Evolutionary conservation across 2,329 filamentous ascomycete genomes (phyloP).

Genomic region (Pestalotiopsis fici): DNA sequence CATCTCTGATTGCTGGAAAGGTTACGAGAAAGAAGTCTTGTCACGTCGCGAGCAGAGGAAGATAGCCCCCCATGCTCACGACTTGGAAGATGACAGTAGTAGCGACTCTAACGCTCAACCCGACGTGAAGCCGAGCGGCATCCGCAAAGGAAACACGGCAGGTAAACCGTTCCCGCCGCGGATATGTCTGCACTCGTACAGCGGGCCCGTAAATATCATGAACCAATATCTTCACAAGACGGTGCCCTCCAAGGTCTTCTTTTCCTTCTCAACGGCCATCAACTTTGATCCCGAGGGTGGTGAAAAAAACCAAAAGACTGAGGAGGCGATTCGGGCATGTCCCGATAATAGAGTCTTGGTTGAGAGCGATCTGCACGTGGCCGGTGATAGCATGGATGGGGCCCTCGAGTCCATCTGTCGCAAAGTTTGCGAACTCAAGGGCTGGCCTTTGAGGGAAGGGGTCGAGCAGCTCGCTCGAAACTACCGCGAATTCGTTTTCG

Average conservation of each 20-base stretch:
- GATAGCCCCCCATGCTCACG: constrained; percentile 48
- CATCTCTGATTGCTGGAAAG: constrained; percentile 68
- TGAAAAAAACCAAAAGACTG: constrained; percentile 48
- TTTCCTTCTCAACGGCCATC: constrained; percentile 84
- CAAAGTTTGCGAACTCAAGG: constrained; percentile 76
- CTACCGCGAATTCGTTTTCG: constrained; percentile 77
- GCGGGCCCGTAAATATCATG: constrained; percentile 72
- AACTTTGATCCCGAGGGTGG: constrained; percentile 65
- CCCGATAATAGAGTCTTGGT: constrained; percentile 80
- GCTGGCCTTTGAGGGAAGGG: constrained; percentile 75
- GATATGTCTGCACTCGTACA: constrained; percentile 94
- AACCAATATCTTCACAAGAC: constrained; percentile 75
- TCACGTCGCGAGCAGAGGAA: constrained; percentile 60
- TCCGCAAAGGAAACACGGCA: background rate
- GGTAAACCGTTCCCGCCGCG: constrained; percentile 75
- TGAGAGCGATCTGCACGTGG: constrained; percentile 87
- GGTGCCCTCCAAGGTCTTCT: constrained; percentile 77
- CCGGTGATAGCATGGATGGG: constrained; percentile 79
- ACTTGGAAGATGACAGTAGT: constrained; percentile 40
- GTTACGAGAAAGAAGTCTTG: constrained; percentile 63
- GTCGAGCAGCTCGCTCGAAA: constrained; percentile 69
- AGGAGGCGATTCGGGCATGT: constrained; percentile 69
- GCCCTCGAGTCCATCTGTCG: constrained; percentile 74
- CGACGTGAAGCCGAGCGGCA: background rate
- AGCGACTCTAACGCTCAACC: background rate